Conservation (phyloP, 2,329 filamentous ascomycete species). For the Calonectria pseudoreteaudii region DNA sequence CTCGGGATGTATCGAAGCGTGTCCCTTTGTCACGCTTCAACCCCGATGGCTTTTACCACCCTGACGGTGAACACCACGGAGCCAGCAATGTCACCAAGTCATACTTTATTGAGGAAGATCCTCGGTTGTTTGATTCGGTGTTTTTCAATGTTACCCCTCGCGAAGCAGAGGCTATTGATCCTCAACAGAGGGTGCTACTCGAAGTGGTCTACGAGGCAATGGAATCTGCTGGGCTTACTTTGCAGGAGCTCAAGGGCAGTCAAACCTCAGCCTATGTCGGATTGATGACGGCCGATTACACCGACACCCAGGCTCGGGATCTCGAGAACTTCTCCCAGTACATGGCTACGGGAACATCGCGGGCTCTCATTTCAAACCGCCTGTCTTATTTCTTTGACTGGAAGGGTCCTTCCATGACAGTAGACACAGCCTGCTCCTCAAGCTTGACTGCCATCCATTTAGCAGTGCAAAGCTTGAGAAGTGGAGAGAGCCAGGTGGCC, state of each 20-base stretch:
- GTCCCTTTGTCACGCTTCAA: not conserved
- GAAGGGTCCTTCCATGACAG: slow-evolving; percentile 61
- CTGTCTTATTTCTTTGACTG: slow-evolving; percentile 66
- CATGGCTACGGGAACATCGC: not conserved
- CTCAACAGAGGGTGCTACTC: slow-evolving; percentile 42
- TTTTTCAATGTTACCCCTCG: slow-evolving; percentile 34
- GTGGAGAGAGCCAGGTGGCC: not conserved
- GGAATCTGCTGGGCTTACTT: slow-evolving; percentile 27
- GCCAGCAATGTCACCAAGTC: not conserved
- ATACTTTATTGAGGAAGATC: not conserved
- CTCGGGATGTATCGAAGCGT: not conserved
- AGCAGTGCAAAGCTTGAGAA: slow-evolving; percentile 39
- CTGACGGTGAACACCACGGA: not conserved
- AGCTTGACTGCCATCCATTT: slow-evolving; percentile 60
- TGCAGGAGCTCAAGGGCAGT: not conserved
- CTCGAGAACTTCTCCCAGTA: not conserved
- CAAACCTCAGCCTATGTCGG: not conserved
- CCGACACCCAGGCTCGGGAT: not conserved
- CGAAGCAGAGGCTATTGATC: slow-evolving; percentile 43
- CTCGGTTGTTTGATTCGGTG: slow-evolving; percentile 34
- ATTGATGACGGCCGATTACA: not conserved
- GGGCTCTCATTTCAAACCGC: slow-evolving; percentile 62
- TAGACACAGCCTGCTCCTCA: slow-evolving; percentile 63
- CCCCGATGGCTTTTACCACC: not conserved
- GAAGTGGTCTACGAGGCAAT: slow-evolving; percentile 42